Evolutionary conservation across 192 early-diverging fungal genomes (phyloP), one percentile per base, ranked within the genome.

Genomic region (Backusella australiensis): DNA sequence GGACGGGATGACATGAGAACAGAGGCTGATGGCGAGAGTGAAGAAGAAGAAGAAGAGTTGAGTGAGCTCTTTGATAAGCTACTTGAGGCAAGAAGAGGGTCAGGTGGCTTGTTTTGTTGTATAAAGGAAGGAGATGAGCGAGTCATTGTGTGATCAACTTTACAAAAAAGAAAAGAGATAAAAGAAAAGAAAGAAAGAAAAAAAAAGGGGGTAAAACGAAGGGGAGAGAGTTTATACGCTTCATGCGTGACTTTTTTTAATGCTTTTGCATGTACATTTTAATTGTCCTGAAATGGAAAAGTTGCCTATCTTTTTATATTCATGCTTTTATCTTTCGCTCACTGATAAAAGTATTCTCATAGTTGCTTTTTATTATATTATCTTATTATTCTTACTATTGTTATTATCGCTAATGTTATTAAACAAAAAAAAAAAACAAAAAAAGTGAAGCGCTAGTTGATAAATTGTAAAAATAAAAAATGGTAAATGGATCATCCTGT

Each of bases 21-120:
- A 11, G 74, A 75, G 1, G 74, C 35, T 12, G 74, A 46, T 19
- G 74, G 74, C 41, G 74, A 66, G 19, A 75, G 63, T 3, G 74
- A 75, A 32, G 36, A 46, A 12, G 42, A 46, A 12, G 42, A 46
- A 41, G 74, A 67, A 17, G 59, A 67, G 29, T 34, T 38, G 14
- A 35, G 56, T 56, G 23, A 39, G 35, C 65, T 67, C 32, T 67
- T 75, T 23, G 74, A 75, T 66, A 75, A 67, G 26, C 26, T 66
- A 42, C 41, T 49, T 17, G 44, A 32, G 14, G 42, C 12, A 46
- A 49, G 41, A 49, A 44, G 29, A 14, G 38, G 21, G 44, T 49
- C 70, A 26, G 29, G 42, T 72, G 29, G 36, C 29, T 41, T 72
- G 29, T 52, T 44, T 32, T 72, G 17, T 39, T 29, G 42, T 44